Conservation (phyloP, 2,329 filamentous ascomycete species). For the Trichoderma sp. region DNA sequence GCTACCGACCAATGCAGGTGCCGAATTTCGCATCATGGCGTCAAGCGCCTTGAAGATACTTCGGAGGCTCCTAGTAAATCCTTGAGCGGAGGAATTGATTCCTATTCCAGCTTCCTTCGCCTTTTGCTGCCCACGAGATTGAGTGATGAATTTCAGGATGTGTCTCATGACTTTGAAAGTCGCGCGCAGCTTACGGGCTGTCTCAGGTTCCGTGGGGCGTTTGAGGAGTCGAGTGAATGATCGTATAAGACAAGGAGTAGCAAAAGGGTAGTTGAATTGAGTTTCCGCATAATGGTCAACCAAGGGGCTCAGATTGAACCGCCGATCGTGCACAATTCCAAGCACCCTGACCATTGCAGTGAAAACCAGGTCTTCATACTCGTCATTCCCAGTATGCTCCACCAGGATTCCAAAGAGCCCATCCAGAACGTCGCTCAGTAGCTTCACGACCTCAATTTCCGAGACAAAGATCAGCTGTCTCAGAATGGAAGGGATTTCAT, state of each 20-base stretch:
- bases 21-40: slow-evolving; percentile 81
- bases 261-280: slow-evolving; percentile 90
- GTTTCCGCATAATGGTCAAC: slow-evolving; percentile 89
- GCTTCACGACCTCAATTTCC: slow-evolving; percentile 96
- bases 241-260: slow-evolving; percentile 81
- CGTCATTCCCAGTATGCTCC: slow-evolving; percentile 86
- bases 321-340: slow-evolving; percentile 89
- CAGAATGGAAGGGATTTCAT: slow-evolving; percentile 72
- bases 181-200: slow-evolving; percentile 79
- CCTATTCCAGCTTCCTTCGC: slow-evolving; percentile 87
- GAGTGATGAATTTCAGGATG: slow-evolving; percentile 91
- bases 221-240: slow-evolving; percentile 83
- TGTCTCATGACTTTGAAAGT: slow-evolving; percentile 95
- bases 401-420: slow-evolving; percentile 88
- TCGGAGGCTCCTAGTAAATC: slow-evolving; percentile 80
- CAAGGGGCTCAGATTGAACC: slow-evolving; percentile 87
- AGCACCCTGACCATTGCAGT: slow-evolving; percentile 85
- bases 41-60: slow-evolving; percentile 90
- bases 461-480: slow-evolving; percentile 89
- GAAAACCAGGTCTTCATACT: slow-evolving; percentile 91
- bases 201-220: slow-evolving; percentile 79
- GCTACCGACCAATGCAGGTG: slow-evolving; percentile 84
- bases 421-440: slow-evolving; percentile 85
- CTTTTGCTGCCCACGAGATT: slow-evolving; percentile 81
- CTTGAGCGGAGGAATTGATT: slow-evolving; percentile 70